These are phyloP conservation scores for Podaxis sp. DNA, from an alignment of 768 basidiomycete species.

Conservation along the genomic window DNA sequence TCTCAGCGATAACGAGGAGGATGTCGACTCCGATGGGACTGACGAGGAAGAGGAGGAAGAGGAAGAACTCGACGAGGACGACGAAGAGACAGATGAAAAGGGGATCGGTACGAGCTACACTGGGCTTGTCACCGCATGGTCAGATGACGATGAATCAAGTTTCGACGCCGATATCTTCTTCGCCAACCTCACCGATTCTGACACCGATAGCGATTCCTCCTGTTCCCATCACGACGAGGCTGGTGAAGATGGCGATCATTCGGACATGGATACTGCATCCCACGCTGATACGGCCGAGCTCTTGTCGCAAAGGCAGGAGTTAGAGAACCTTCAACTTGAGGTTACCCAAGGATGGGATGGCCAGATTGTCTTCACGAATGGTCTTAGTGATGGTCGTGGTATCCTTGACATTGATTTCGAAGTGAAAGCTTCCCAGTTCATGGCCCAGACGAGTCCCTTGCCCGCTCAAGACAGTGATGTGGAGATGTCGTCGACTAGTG, in stretches of 20 bases:
- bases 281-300: conserved; percentile 24
- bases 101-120: conserved; percentile 35
- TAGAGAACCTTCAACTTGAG: conserved; percentile 52
- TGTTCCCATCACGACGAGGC: conserved; percentile 11
- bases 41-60: conserved; percentile 56
- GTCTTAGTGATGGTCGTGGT: conserved; percentile 48
- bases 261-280: conserved; percentile 27
- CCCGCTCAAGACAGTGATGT: conserved; percentile 47
- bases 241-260: conserved; percentile 43
- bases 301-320: conserved; percentile 25
- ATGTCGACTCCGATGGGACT: conserved; percentile 54
- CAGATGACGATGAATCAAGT: conserved; percentile 71
- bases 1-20: conserved; percentile 58
- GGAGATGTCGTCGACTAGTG: conserved; percentile 27
- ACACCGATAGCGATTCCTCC: conserved; percentile 13
- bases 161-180: conserved; percentile 87
- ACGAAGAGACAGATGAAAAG: conserved; percentile 28
- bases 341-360: conserved; percentile 73
- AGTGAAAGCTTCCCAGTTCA: conserved; percentile 47
- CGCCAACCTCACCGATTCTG: conserved; percentile 47
- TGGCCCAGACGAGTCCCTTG: conserved; percentile 44
- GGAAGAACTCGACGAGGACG: conserved; percentile 40
- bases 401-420: conserved; percentile 71
- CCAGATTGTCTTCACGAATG: conserved; percentile 70
- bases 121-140: conserved; percentile 74